phyloP scores from a whole-genome alignment of 345 rosid genomes.

The Sisymbrium altissimum region DNA sequence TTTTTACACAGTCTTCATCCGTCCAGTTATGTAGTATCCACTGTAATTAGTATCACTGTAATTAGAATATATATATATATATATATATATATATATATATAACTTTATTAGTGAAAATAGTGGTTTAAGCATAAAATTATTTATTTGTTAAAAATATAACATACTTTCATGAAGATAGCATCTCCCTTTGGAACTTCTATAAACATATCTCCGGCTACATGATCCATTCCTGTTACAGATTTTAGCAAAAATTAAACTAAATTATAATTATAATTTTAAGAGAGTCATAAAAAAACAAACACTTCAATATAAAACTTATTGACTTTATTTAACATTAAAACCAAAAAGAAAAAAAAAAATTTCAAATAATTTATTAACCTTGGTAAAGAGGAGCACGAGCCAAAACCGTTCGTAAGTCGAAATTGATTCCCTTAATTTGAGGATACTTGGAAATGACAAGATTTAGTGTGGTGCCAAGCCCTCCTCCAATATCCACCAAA shows the following conservation, averaged over 20 bases:
- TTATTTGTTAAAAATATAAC: neutral
- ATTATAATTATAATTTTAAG: neutral
- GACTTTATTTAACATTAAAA: no score
- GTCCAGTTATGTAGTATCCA: constrained; percentile 11
- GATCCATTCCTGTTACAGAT: neutral
- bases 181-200: neutral
- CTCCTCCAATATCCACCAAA: neutral
- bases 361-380: no score
- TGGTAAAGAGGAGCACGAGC: neutral
- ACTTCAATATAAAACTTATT: neutral
- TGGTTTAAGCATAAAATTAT: neutral
- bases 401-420: neutral
- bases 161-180: neutral
- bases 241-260: neutral
- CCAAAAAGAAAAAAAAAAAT: no score
- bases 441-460: neutral
- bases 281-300: neutral
- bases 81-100: neutral
- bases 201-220: neutral
- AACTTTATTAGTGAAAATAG: neutral
- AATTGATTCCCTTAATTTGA: neutral
- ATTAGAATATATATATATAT: neutral
- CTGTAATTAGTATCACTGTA: neutral
- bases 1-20: neutral
- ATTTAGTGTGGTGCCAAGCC: neutral